Percentiles rank a stretch among this genome's conserved stretches.
These are phyloP conservation scores for Crithidia thermophila DNA, from an alignment of 208 protist genomes.

Conservation along the genomic window DNA sequence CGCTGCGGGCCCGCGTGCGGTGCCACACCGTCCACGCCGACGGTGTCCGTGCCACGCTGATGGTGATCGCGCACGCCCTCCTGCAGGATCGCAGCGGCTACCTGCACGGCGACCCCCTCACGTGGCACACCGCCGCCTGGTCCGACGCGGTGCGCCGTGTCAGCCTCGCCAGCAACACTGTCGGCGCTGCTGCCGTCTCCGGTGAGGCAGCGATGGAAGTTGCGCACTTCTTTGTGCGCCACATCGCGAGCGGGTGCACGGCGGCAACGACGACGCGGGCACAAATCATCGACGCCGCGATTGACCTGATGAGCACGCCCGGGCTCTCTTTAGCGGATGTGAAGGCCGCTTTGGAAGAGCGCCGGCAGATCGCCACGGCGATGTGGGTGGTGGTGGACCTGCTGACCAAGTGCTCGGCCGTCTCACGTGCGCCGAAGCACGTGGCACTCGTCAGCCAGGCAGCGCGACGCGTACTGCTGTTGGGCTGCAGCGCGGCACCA, in stretches of 20 bases:
- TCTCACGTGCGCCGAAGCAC: constrained; percentile 29
- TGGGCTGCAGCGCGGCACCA: constrained; percentile 11
- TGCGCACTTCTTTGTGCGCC: constrained; percentile 29
- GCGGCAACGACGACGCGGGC: constrained; percentile 13
- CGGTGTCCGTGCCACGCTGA: constrained; percentile 59
- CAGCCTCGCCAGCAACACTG: constrained; percentile 39
- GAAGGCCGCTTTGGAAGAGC: constrained; percentile 27
- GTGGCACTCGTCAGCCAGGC: constrained; percentile 25
- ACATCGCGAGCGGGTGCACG: constrained; percentile 9
- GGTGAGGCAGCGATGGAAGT: constrained; percentile 46
- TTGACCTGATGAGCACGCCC: constrained; percentile 31
- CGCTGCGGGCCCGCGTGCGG: constrained; percentile 38
- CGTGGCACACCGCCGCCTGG: constrained; percentile 66
- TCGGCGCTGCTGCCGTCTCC: constrained; percentile 36
- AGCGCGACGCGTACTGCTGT: constrained; percentile 15
- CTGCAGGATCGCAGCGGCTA: constrained; percentile 23
- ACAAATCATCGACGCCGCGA: constrained; percentile 33
- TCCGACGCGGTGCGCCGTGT: constrained; percentile 62
- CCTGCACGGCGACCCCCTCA: constrained; percentile 14
- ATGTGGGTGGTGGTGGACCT: constrained; percentile 33
- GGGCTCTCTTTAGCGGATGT: constrained; percentile 12
- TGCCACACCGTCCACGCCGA: constrained; percentile 58
- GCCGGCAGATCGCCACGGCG: constrained; percentile 20
- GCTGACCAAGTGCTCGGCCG: constrained; percentile 28
- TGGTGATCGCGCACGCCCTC: constrained; percentile 49